Percentiles rank a stretch among this genome's conserved stretches.
phyloP scores from a whole-genome alignment of 2,329 filamentous ascomycete species.

The Diaporthe capsici region DNA sequence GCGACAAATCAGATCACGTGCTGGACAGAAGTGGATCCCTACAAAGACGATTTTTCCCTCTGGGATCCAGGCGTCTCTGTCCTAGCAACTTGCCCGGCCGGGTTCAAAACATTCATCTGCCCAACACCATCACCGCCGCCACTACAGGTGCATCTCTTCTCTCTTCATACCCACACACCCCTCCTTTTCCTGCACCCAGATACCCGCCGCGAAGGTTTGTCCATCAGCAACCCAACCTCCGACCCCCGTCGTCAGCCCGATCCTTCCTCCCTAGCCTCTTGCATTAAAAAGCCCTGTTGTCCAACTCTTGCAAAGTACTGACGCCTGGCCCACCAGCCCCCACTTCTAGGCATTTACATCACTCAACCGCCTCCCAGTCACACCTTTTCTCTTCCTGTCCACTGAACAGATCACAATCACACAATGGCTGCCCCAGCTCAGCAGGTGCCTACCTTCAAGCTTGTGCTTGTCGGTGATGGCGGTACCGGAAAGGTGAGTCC shows the following conservation, averaged over 20 bases:
- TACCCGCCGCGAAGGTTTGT: slow-evolving; percentile 42
- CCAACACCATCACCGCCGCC: slow-evolving; percentile 36
- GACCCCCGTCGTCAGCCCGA: slow-evolving; percentile 14
- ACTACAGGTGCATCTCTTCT: slow-evolving; percentile 37
- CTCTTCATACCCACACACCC: slow-evolving; percentile 39
- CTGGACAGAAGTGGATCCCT: background rate
- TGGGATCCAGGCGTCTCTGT: slow-evolving; percentile 43
- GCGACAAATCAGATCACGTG: slow-evolving; percentile 24
- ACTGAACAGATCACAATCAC: slow-evolving; percentile 51
- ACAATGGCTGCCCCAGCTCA: slow-evolving; percentile 76
- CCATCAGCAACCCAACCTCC: slow-evolving; percentile 17
- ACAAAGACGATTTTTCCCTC: slow-evolving; percentile 56
- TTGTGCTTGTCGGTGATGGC: slow-evolving; percentile 98
- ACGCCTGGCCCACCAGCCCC: slow-evolving; percentile 41
- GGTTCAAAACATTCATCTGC: slow-evolving; percentile 53
- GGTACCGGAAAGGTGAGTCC: slow-evolving; percentile 96
- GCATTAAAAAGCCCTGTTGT: slow-evolving; percentile 37
- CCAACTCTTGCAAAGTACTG: slow-evolving; percentile 40
- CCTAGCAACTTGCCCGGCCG: slow-evolving; percentile 55
- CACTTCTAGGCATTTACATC: slow-evolving; percentile 43
- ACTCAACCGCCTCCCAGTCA: slow-evolving; percentile 38
- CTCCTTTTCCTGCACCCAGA: slow-evolving; percentile 39
- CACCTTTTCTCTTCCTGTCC: slow-evolving; percentile 33
- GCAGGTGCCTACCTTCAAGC: slow-evolving; percentile 91
- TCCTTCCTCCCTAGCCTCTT: slow-evolving; percentile 25